Evolutionary conservation across 129 eudicot species (phyloP).

Genomic region (Flaveria trinervia): DNA sequence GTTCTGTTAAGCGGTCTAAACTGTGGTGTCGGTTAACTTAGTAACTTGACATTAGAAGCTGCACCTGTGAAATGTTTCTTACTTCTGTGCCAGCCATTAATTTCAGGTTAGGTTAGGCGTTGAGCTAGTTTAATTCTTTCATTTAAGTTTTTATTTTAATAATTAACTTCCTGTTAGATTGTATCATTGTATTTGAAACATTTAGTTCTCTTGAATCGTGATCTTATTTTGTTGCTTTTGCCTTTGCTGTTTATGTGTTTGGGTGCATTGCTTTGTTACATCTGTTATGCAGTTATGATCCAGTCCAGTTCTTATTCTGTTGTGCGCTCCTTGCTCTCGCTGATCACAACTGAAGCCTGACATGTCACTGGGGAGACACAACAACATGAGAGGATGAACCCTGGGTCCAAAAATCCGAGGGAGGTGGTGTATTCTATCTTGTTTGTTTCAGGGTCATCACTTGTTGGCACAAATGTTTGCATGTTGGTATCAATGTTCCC

Average conservation of each 20-base stretch:
- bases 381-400: too few species aligned
- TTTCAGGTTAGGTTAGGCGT: conserved; percentile 24
- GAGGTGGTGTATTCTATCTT: too few species aligned
- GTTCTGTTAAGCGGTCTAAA: conserved; percentile 45
- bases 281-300: too few species aligned
- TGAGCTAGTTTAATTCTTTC: conserved; percentile 20
- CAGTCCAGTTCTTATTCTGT: too few species aligned
- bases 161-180: conserved; percentile 9
- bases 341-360: too few species aligned
- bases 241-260: conserved; percentile 6
- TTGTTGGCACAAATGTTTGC: too few species aligned
- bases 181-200: conserved; percentile 3
- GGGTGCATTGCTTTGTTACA: conserved; percentile 3
- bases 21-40: background rate
- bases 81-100: conserved; percentile 3
- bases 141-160: background rate
- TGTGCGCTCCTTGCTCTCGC: too few species aligned
- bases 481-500: too few species aligned
- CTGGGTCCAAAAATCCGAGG: too few species aligned
- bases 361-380: too few species aligned
- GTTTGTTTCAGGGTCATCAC: too few species aligned
- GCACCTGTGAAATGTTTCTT: conserved; percentile 16
- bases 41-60: conserved; percentile 22
- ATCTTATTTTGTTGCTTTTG: too few species aligned
- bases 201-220: conserved; percentile 8